Evolutionary conservation across 805 yeast species (phyloP).

Genomic region (Wickerhamomyces bovis): DNA sequence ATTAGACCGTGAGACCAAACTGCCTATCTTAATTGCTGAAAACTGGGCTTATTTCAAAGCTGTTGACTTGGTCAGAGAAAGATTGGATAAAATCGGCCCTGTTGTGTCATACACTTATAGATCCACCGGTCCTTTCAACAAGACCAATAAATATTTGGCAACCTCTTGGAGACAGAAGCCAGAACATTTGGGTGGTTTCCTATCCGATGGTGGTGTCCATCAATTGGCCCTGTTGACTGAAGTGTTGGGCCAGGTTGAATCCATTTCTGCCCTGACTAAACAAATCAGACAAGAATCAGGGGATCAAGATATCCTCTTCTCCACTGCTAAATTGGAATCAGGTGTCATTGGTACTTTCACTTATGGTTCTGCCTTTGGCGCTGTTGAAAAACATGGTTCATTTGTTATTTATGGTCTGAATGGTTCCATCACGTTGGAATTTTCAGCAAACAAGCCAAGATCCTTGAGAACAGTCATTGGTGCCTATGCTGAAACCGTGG

Average conservation of each 20-base stretch:
- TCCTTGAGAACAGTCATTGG: conserved; percentile 29
- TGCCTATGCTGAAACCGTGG: conserved; percentile 18
- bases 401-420: conserved; percentile 73
- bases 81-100: conserved; percentile 68
- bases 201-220: conserved; percentile 96
- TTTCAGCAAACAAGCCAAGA: conserved; percentile 39
- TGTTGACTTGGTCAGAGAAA: conserved; percentile 46
- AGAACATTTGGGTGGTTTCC: conserved; percentile 86
- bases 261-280: conserved; percentile 69
- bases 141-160: conserved; percentile 49
- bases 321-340: conserved; percentile 72
- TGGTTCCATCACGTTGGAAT: conserved; percentile 69
- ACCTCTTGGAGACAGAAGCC: conserved; percentile 90
- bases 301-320: conserved; percentile 71
- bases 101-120: conserved; percentile 62
- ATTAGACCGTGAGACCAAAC: conserved; percentile 50
- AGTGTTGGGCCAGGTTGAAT: conserved; percentile 66
- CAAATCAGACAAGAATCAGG: conserved; percentile 79
- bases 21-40: conserved; percentile 76
- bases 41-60: conserved; percentile 76
- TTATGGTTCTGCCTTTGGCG: conserved; percentile 50
- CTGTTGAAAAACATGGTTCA: conserved; percentile 59
- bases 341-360: conserved; percentile 50
- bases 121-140: conserved; percentile 68
- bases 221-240: conserved; percentile 84